These are phyloP conservation scores for Scenedesmus sp. DNA, from an alignment of 163 green algal genomes.

Conservation along the genomic window DNA sequence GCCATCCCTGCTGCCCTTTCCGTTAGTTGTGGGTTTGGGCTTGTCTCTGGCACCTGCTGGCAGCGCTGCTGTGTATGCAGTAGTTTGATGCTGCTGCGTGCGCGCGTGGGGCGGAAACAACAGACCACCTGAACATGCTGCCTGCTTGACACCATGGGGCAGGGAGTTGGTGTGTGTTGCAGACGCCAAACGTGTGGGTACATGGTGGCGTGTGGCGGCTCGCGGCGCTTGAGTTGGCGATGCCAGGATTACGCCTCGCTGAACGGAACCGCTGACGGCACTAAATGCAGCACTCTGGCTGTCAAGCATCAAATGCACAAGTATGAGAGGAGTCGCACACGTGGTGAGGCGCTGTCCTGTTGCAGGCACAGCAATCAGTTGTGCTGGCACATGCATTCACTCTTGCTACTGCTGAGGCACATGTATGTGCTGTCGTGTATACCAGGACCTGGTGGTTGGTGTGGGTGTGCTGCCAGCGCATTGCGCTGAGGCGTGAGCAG, in stretches of 20 bases:
- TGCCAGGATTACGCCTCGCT: not conserved
- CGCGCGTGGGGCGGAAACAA: not conserved
- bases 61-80: not conserved
- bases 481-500: not conserved
- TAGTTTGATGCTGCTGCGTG: not conserved
- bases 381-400: not conserved
- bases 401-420: not conserved
- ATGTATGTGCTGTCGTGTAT: not conserved
- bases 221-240: not conserved
- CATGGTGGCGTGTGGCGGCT: not conserved
- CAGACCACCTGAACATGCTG: too few species aligned
- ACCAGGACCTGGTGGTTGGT: not conserved
- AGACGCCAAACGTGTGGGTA: not conserved
- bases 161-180: not conserved
- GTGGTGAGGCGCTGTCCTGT: not conserved
- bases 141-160: too few species aligned
- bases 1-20: too few species aligned
- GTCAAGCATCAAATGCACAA: not conserved
- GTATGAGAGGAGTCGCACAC: not conserved
- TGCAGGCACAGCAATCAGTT: not conserved
- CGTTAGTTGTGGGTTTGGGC: too few species aligned
- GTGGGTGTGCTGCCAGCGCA: not conserved
- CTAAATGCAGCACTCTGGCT: not conserved
- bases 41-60: too few species aligned
- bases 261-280: not conserved